Conservation (phyloP, 768 basidiomycete species). For the Mycena rosella region DNA sequence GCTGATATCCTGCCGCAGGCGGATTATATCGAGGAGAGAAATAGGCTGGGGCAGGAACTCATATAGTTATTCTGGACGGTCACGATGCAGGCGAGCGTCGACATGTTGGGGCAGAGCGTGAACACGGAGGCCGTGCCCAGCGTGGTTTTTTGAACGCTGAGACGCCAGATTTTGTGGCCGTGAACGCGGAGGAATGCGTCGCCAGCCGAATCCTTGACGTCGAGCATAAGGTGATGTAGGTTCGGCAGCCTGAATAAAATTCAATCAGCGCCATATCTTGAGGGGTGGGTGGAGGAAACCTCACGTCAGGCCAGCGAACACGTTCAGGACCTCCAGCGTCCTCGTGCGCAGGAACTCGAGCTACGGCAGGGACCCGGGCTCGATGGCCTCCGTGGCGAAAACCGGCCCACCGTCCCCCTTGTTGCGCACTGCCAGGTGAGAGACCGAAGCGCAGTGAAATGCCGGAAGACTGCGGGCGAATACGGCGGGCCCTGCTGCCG, state of each 20-base stretch:
- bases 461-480: background rate
- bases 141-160: background rate
- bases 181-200: background rate
- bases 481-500: background rate
- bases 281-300: no score
- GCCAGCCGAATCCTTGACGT: background rate
- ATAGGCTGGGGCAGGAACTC: no score
- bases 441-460: background rate
- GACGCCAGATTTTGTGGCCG: background rate
- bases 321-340: background rate
- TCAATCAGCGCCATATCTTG: background rate
- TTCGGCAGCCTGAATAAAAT: background rate
- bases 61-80: no score
- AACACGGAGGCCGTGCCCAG: background rate
- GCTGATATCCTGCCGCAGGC: no score
- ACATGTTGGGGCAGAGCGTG: conserved; percentile 1
- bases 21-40: no score
- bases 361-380: background rate
- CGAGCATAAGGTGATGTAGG: background rate
- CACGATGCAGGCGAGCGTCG: background rate
- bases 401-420: background rate
- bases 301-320: conserved; percentile 6
- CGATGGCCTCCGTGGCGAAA: background rate
- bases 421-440: background rate
- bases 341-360: background rate